Evolutionary conservation across 1,284 basidiomycete species (phyloP).

Genomic region (Trichosporon sp.): DNA sequence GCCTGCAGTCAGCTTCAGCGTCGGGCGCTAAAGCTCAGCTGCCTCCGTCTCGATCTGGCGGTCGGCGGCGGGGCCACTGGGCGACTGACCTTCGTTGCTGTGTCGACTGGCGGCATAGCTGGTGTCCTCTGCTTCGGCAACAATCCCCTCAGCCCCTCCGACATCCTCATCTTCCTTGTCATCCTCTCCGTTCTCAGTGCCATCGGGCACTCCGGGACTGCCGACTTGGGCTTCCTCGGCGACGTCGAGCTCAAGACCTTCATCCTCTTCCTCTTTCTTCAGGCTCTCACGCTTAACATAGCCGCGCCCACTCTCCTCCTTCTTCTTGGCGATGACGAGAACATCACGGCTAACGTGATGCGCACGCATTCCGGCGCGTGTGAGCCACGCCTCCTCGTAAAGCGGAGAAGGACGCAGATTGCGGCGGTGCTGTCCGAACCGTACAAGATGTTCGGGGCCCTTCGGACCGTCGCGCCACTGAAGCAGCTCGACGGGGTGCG

Average conservation of each 20-base stretch:
- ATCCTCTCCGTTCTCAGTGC: neutral
- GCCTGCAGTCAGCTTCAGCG: neutral
- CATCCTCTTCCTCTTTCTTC: neutral
- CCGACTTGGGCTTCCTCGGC: neutral
- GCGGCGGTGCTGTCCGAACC: slow-evolving; percentile 14
- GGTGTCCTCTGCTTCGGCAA: neutral
- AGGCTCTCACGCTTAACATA: neutral
- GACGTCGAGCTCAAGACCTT: neutral
- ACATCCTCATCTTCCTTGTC: neutral
- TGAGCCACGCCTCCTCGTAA: slow-evolving; percentile 25
- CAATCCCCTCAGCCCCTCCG: neutral
- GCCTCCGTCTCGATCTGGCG: neutral
- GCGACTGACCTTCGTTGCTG: neutral
- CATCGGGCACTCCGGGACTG: neutral
- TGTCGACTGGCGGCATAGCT: neutral
- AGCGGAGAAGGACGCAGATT: slow-evolving; percentile 19
- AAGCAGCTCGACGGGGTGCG: slow-evolving; percentile 29
- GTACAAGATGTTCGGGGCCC: slow-evolving; percentile 20
- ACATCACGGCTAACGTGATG: neutral
- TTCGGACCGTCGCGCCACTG: neutral
- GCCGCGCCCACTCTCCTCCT: neutral
- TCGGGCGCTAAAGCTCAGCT: neutral
- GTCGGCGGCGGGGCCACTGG: neutral
- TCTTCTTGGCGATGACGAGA: neutral
- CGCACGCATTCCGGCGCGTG: slow-evolving; percentile 15